Conservation (phyloP, 2,329 filamentous ascomycete genomes). For the Pezicula rhizophila region DNA sequence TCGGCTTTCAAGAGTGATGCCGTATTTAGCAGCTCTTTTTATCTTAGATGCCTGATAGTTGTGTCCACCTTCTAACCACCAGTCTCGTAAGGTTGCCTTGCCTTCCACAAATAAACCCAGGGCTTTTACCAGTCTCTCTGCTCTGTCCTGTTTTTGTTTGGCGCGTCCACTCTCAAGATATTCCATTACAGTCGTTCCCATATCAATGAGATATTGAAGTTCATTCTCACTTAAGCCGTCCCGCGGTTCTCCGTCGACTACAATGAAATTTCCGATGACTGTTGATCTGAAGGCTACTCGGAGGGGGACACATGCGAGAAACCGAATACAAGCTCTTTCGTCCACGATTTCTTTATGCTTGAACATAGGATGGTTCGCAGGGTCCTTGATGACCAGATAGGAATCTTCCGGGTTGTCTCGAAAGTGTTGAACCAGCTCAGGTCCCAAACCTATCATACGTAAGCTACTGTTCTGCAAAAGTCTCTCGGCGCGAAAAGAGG, state of each 20-base stretch:
- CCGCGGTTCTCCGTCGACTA: slow-evolving; percentile 52
- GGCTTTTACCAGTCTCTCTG: slow-evolving; percentile 47
- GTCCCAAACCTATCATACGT: slow-evolving; percentile 2
- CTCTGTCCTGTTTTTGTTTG: slow-evolving; percentile 45
- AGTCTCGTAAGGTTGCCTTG: slow-evolving; percentile 31
- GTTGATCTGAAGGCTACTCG: slow-evolving; percentile 46
- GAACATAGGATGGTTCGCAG: slow-evolving; percentile 32
- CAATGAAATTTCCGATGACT: slow-evolving; percentile 53
- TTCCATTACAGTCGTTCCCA: slow-evolving; percentile 50
- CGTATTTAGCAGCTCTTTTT: slow-evolving; percentile 8
- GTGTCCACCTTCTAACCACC: slow-evolving; percentile 22
- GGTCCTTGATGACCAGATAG: slow-evolving; percentile 30
- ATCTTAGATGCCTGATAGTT: slow-evolving; percentile 12
- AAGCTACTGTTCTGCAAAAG: too few species aligned
- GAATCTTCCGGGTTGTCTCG: slow-evolving; percentile 7
- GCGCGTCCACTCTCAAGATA: slow-evolving; percentile 52
- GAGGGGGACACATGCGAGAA: slow-evolving; percentile 57
- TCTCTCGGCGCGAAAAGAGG: too few species aligned
- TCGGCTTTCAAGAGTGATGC: slow-evolving; percentile 10
- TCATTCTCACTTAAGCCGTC: slow-evolving; percentile 42
- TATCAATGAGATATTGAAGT: slow-evolving; percentile 48
- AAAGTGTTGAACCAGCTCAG: slow-evolving; percentile 14
- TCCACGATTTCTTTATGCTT: slow-evolving; percentile 30
- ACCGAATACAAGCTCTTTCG: slow-evolving; percentile 31
- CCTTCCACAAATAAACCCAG: slow-evolving; percentile 49